Evolutionary conservation across 2,329 filamentous ascomycete genomes (phyloP).

Genomic region (Furcasterigmium sp.): DNA sequence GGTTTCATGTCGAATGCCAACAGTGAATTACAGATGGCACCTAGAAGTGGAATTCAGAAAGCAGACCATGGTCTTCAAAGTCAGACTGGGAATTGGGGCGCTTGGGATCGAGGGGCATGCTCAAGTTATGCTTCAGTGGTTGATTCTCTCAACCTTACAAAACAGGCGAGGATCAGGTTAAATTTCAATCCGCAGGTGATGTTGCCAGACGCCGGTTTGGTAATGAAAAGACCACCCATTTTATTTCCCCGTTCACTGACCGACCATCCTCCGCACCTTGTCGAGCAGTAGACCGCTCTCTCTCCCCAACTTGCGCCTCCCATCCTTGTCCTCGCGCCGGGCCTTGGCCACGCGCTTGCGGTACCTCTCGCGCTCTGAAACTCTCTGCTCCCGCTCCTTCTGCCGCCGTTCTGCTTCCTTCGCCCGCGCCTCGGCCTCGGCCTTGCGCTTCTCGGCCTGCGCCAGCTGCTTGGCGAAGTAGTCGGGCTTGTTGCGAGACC

Average conservation of each 20-base stretch:
- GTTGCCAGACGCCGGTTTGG: no score
- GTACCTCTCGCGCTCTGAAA: slow-evolving; percentile 60
- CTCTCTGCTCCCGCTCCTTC: slow-evolving; percentile 59
- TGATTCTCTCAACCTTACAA: background rate
- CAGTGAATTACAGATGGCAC: no score
- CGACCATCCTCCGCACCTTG: slow-evolving; percentile 70
- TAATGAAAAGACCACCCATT: background rate
- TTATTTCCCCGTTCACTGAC: slow-evolving; percentile 19
- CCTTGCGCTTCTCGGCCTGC: slow-evolving; percentile 36
- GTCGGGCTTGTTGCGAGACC: slow-evolving; percentile 33
- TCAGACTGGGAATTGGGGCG: no score
- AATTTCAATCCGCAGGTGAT: no score
- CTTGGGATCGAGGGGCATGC: no score
- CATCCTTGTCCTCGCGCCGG: slow-evolving; percentile 58
- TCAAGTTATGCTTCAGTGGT: no score
- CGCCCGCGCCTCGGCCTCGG: slow-evolving; percentile 35
- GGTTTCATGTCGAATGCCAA: background rate
- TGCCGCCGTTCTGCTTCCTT: slow-evolving; percentile 41
- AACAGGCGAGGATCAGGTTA: no score
- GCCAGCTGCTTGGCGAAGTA: slow-evolving; percentile 62
- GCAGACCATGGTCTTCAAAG: no score
- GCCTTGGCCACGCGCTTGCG: slow-evolving; percentile 69
- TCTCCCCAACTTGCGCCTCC: slow-evolving; percentile 73
- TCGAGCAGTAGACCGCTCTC: slow-evolving; percentile 75
- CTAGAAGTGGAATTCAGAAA: background rate